Base-by-base conservation (phyloP, 2,329 filamentous ascomycete species). In the Neonectria coccinea region DNA sequence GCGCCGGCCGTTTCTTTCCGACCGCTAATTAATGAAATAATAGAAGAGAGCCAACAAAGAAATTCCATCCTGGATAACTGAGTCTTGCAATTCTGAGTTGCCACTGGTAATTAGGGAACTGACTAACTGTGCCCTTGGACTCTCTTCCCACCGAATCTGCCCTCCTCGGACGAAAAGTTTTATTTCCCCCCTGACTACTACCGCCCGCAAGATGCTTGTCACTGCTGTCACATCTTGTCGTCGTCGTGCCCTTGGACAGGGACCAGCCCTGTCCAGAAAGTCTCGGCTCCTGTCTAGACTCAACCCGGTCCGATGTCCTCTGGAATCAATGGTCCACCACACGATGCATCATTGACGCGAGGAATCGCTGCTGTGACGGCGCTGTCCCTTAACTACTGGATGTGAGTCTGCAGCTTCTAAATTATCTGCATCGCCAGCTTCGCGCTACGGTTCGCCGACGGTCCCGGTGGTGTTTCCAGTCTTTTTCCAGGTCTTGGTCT, bases 131-230 rank as follows among this genome's bases (percentile, higher is more conserved):
- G 47, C 31, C 47, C 51, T 48, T 36, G 48, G 52, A 61, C 63
- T 63, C 62, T 66, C 6, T 39, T 39, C 36, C 14, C 14, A 14
- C 45, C 14, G 29, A 59, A n/a, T 42, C 48, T 33, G n/a, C 25
- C 27, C 14, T 36, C 29, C 16, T 18, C 42, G 5, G 10, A 48
- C 62, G 51, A 47, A 50, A 47, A 55, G 71, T 73, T 74, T 73
- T 65, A 73, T 67, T 62, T 59, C 62, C 67, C 67, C 68, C 65
- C 67, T 67, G 66, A 67, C 68, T 41, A 11, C 56, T 57, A 53
- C 48, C 53, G 27, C 48, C 51, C 64, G 18, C 44, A 20, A 29
- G 18, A 27, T 51, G 36, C 53, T 53, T 53, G 36, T 41, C 42
- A 44, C 48, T 42, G 9, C 14, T 36, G 33, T 14, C 36, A 39